Evolutionary conservation across 2,329 filamentous ascomycete genomes (phyloP), one percentile per base, ranked within the genome.

Genomic region (Hypoxylon sp.): DNA sequence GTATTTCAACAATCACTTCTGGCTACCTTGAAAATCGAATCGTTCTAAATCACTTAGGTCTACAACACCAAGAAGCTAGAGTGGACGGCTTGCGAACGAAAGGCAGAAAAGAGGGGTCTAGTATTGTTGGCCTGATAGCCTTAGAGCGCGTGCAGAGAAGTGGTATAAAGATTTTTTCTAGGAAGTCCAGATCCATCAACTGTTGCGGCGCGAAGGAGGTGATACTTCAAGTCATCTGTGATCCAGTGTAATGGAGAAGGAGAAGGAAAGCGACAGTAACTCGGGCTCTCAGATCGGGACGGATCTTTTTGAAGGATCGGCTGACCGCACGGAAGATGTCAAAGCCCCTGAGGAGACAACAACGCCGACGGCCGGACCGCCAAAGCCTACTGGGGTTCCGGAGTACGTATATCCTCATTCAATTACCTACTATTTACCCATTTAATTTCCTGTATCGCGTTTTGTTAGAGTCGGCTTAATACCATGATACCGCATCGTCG

Each of bases 251-350:
- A 68, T 55, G 30, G 57, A 63, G n/a, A 69, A 66, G 19, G 59
- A 64, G 34, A 63, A 64, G 50, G 63, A 53, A 45, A 60, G 34
- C n/a, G 51, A 66, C 32, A 67, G 59, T 14, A 53, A 59, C 23
- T 34, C 25, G 11, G 52, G 34, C 9, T 51, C 38, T 2, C 60
- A 63, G 25, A 49, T 43, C 19, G 58, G 50, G 3, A 30, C 36
- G 19, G 63, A 60, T 5, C 11, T 63, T 30, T 60, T 67, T 14
- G 67, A 61, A 14, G 56, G 41, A 5, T 51, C 60, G 9, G 52
- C 55, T 21, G 63, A 69, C 5, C 60, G 56, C 7, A 48, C 60
- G 19, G 63, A 59, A 19, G 48, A 67, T 59, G 51, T 51, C n/a
- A 46, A 51, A 19, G 36, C 51, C 10, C 34, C 30, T 46, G 38